Evolutionary conservation across 2,329 filamentous ascomycete species (phyloP).

Genomic region (Plenodomus tracheiphilus): DNA sequence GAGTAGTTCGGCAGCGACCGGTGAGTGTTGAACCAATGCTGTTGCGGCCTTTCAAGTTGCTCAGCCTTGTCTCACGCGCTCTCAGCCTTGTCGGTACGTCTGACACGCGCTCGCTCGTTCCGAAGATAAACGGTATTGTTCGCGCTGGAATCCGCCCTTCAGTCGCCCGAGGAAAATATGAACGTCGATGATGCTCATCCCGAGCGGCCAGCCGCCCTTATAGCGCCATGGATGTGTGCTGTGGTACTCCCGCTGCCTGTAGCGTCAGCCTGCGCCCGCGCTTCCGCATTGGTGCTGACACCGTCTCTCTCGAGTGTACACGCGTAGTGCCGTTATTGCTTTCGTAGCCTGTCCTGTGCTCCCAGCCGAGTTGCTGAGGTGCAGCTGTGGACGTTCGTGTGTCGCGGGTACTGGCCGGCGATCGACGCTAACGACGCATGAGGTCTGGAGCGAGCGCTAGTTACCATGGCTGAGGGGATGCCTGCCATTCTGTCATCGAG

Average conservation of each 20-base stretch:
- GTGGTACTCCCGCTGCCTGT: constrained; percentile 4
- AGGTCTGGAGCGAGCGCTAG: neutral
- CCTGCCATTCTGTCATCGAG: neutral
- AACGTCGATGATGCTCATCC: neutral
- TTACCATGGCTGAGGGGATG: neutral
- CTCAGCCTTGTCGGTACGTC: constrained; percentile 15
- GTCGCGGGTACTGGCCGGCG: constrained; percentile 18
- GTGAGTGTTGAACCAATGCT: constrained; percentile 16
- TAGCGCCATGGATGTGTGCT: constrained; percentile 1
- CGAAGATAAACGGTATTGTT: too few species aligned
- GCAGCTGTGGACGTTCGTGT: constrained; percentile 23
- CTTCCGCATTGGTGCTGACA: constrained; percentile 1
- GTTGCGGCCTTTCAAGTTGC: constrained; percentile 2
- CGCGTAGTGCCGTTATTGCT: constrained; percentile 4
- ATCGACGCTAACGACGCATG: constrained; percentile 6
- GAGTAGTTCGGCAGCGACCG: constrained; percentile 12
- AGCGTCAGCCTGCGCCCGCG: neutral
- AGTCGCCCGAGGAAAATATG: too few species aligned
- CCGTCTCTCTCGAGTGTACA: constrained; percentile 5
- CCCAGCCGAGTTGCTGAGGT: constrained; percentile 10
- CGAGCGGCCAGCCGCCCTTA: constrained; percentile 5
- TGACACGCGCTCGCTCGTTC: constrained; percentile 8
- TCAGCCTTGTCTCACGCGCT: constrained; percentile 15
- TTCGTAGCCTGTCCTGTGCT: constrained; percentile 7
- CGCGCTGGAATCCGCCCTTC: too few species aligned